phyloP scores from a whole-genome alignment of 352 stramenopile genomes.

The Phytophthora ramorum region DNA sequence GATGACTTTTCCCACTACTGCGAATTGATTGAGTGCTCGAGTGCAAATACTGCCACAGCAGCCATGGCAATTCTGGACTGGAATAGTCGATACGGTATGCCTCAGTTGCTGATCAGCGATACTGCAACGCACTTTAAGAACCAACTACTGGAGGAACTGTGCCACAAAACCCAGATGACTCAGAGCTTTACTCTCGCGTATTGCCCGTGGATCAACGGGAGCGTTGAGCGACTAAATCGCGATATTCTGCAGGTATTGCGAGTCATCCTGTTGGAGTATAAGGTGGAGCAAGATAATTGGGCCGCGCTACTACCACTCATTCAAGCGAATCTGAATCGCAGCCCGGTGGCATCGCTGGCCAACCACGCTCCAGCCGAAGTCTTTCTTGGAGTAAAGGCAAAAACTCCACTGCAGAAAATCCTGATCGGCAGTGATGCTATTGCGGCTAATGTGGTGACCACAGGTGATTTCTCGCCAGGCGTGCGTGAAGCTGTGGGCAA shows the following conservation, averaged over 20 bases:
- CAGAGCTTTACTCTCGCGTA: constrained; percentile 11
- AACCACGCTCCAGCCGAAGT: constrained; percentile 11
- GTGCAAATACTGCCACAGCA: neutral
- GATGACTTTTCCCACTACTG: constrained; percentile 15
- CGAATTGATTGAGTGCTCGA: constrained; percentile 7
- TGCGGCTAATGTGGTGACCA: no score
- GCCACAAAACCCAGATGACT: constrained; percentile 5
- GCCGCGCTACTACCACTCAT: neutral
- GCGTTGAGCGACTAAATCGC: neutral
- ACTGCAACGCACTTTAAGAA: constrained; percentile 14
- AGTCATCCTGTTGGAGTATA: constrained; percentile 9
- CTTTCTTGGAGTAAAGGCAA: constrained; percentile 6
- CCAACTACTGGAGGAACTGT: constrained; percentile 11
- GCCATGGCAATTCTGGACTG: constrained; percentile 8
- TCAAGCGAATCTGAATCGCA: constrained; percentile 19
- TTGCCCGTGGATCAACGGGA: constrained; percentile 7
- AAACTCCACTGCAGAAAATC: neutral
- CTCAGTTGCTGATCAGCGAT: constrained; percentile 11
- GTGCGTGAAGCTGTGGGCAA: no score
- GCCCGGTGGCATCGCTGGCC: neutral
- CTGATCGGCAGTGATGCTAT: neutral
- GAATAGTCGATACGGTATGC: constrained; percentile 12
- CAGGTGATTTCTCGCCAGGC: no score
- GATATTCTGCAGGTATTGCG: constrained; percentile 9
- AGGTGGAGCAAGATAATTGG: constrained; percentile 12